Evolutionary conservation across 1,284 basidiomycete genomes (phyloP), one percentile per base, ranked within the genome.

Genomic region (Entoloma clypeatum): DNA sequence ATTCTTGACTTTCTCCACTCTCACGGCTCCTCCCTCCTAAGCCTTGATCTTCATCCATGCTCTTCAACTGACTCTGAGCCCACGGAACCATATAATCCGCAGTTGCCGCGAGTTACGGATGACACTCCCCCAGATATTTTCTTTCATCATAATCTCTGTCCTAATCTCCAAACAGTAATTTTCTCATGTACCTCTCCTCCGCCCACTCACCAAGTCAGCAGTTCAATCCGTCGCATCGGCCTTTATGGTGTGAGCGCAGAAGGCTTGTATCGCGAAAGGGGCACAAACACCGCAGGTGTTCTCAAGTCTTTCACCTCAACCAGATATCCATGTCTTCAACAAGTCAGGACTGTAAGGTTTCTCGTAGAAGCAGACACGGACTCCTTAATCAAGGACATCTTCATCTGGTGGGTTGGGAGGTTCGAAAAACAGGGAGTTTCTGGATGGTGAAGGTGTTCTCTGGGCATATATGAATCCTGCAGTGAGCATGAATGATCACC

Each of bases 321-420:
- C 26, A 57, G 63, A 36, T 74, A 69, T 49, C 74, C 74, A 10
- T 60, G 56, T 41, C 57, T 76, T 26, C 68, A 74, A 54, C 55
- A 65, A 29, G 63, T 76, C 28, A 65, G 68, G 44, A 73, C 68
- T 19, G 60, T 72, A 11, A 69, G 65, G 4, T 71, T 69, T 49
- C 51, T 73, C 39, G 69, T 71, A 17, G 72, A 70, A 18, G 64
- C 71, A 23, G 65, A 68, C 39, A 55, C 61, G 42, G 70, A 77
- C 52, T 49, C 47, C 30, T 47, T 67, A 35, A 64, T 69, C 41
- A 68, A 65, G 56, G 70, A 75, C 41, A 58, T 74, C 16, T 75
- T 75, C 50, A 72, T 75, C 28, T 72, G 70, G 68, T 77, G 74
- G 74, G 65, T 68, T 21, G 71, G 75, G 52, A 63, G 57, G 40